Evolutionary conservation across 2,329 filamentous ascomycete genomes (phyloP).

Genomic region (Stagonosporopsis vannaccii): DNA sequence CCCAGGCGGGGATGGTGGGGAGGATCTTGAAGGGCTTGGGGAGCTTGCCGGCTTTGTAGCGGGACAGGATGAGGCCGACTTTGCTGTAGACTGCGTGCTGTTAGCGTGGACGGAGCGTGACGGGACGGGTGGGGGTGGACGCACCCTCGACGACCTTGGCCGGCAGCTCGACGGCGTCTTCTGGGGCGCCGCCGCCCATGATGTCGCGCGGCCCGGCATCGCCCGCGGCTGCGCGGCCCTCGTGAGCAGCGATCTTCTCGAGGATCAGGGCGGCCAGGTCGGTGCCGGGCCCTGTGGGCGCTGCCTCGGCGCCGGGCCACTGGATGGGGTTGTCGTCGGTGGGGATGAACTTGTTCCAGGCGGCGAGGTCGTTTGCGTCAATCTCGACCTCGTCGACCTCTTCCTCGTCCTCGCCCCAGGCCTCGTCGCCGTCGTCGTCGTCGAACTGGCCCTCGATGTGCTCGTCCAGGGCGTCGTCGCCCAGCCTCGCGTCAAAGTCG

Average conservation of each 20-base stretch:
- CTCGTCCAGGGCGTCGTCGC: slow-evolving; percentile 52
- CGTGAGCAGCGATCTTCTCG: slow-evolving; percentile 90
- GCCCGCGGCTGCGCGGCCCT: slow-evolving; percentile 67
- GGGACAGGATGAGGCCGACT: slow-evolving; percentile 85
- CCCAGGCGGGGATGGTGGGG: slow-evolving; percentile 90
- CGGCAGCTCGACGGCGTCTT: slow-evolving; percentile 86
- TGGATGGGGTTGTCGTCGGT: slow-evolving; percentile 77
- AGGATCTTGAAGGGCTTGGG: slow-evolving; percentile 98
- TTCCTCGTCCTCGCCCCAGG: slow-evolving; percentile 82
- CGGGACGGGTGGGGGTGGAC: too few relatives aligned
- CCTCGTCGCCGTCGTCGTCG: slow-evolving; percentile 63
- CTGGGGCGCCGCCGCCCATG: slow-evolving; percentile 65
- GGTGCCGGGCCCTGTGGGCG: slow-evolving; percentile 58
- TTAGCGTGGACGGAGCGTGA: slow-evolving; percentile 17
- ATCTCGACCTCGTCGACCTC: slow-evolving; percentile 76
- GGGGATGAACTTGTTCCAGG: slow-evolving; percentile 89
- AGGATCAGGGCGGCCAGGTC: slow-evolving; percentile 94
- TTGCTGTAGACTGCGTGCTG: slow-evolving; percentile 77
- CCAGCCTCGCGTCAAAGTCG: slow-evolving; percentile 79
- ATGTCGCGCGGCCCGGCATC: slow-evolving; percentile 53
- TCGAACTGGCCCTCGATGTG: slow-evolving; percentile 61
- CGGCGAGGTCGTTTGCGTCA: slow-evolving; percentile 86
- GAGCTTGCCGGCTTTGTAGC: slow-evolving; percentile 95
- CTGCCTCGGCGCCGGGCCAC: slow-evolving; percentile 64
- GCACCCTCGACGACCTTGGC: slow-evolving; percentile 81